Evolutionary conservation across 2,329 filamentous ascomycete genomes (phyloP), one percentile per base, ranked within the genome.

Genomic region (Neofusicoccum kwambonambiense): DNA sequence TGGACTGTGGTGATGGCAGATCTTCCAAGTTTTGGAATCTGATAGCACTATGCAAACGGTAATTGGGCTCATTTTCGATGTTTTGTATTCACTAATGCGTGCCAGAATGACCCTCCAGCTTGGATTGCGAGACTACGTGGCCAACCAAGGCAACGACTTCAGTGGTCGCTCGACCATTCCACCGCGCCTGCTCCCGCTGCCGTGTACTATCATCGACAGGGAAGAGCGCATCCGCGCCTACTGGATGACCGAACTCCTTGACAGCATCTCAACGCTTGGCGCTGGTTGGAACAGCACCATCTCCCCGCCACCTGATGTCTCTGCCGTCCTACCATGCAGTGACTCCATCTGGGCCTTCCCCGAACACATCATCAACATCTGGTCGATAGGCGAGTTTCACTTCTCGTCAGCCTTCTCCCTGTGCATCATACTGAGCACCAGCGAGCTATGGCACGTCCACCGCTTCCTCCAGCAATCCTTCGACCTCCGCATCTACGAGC

Each of bases 201-300:
- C 72, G 9, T 68, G 68, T 9, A 73, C 73, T 0, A 66, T 75
- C 1, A 71, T 77, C 12, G 73, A 76, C 41, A 69, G 70, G 27
- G 75, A 77, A 68, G 75, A 76, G 61, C 68, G 70, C 37, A 75
- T 76, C 17, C 69, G 75, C 63, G 75, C 75, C 31, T 77, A 74
- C 61, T 77, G 75, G 75, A 77, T 76, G 75, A 74, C 71, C 6
- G 73, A 76, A 69, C 66, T 76, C n/a, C 70, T 77, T 3, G 75
- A 77, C 54, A 71, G 71, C 37, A 72, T 75, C 35, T 75, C 74
- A 0, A 73, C 72, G 3, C 64, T 77, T 5, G 75, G 75, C 9
- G 73, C 71, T 27, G 68, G 70, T 42, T 74, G 72, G 71, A 72
- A 74, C 51, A 50, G 69, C 34, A 67, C 63, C 62, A 68, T 67